A percentile compares a stretch with the other conserved stretches of the same genome.
These are phyloP conservation scores for Cornus suecica DNA, from an alignment of 148 eudicot species.

Conservation along the genomic window DNA sequence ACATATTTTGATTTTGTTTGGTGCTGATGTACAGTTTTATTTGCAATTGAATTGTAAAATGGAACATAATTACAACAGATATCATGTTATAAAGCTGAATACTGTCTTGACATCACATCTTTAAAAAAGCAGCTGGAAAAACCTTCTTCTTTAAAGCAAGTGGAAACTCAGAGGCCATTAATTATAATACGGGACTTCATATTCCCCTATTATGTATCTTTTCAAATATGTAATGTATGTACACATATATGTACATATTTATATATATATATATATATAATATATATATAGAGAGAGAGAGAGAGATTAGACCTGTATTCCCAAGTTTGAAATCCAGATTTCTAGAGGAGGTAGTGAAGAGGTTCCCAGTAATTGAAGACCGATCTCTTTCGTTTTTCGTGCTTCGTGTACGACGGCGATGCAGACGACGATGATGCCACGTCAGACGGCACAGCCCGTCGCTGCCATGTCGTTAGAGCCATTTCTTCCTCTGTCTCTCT, in stretches of 20 bases:
- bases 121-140: not conserved
- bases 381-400: conserved; percentile 56
- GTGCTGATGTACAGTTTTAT: not conserved
- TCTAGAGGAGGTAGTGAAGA: conserved; percentile 74
- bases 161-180: not conserved
- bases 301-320: conserved; percentile 63
- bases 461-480: conserved; percentile 58
- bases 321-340: conserved; percentile 97
- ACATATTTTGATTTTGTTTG: not conserved
- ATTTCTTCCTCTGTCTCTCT: conserved; percentile 28
- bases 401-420: conserved; percentile 54
- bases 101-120: no score
- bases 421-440: conserved; percentile 34
- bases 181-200: not conserved
- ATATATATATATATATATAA: no score
- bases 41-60: not conserved
- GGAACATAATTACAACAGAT: not conserved
- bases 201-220: not conserved
- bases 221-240: no score
- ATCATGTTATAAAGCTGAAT: no score
- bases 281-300: not conserved
- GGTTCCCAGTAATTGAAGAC: conserved; percentile 99
- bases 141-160: not conserved
- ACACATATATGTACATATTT: no score
- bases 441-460: conserved; percentile 53